These are phyloP conservation scores for Globisporangium cylindrosporum DNA, from an alignment of 352 stramenopile genomes.

Conservation along the genomic window DNA sequence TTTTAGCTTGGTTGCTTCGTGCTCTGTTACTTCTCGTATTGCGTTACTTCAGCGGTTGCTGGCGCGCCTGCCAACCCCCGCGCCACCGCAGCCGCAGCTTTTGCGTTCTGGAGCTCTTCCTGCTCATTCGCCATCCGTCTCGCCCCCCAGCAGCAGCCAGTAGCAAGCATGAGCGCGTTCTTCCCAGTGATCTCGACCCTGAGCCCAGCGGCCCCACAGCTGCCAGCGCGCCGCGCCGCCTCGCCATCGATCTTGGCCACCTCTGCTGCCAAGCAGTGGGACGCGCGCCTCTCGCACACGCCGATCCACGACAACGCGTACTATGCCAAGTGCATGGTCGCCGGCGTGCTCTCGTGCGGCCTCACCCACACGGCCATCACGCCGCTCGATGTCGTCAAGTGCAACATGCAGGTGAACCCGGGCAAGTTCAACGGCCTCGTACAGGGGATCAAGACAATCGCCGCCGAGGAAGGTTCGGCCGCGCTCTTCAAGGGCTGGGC, in stretches of 20 bases:
- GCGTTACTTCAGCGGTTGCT: conserved; percentile 13
- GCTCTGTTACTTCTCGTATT: background rate
- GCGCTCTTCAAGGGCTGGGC: conserved; percentile 92
- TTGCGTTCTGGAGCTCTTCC: conserved; percentile 3
- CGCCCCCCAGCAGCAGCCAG: conserved; percentile 23
- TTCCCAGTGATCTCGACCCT: conserved; percentile 76
- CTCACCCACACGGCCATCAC: conserved; percentile 92
- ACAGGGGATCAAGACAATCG: conserved; percentile 83
- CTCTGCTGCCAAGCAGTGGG: conserved; percentile 71
- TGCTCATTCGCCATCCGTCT: conserved; percentile 66
- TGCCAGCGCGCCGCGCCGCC: conserved; percentile 34
- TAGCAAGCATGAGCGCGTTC: conserved; percentile 68
- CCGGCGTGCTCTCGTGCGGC: conserved; percentile 90
- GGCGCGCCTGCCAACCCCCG: background rate
- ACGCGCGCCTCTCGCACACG: conserved; percentile 75
- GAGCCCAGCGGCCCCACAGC: conserved; percentile 47
- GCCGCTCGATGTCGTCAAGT: conserved; percentile 94
- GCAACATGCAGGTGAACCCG: conserved; percentile 93
- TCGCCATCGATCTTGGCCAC: conserved; percentile 58
- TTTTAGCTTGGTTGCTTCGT: conserved; percentile 9
- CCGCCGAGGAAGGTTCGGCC: conserved; percentile 75
- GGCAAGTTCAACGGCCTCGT: conserved; percentile 83
- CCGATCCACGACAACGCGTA: conserved; percentile 87
- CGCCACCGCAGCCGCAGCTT: conserved; percentile 19
- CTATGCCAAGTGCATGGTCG: conserved; percentile 95